Evolutionary conservation across 768 basidiomycete genomes (phyloP).

Genomic region (Tulasnella sp.): DNA sequence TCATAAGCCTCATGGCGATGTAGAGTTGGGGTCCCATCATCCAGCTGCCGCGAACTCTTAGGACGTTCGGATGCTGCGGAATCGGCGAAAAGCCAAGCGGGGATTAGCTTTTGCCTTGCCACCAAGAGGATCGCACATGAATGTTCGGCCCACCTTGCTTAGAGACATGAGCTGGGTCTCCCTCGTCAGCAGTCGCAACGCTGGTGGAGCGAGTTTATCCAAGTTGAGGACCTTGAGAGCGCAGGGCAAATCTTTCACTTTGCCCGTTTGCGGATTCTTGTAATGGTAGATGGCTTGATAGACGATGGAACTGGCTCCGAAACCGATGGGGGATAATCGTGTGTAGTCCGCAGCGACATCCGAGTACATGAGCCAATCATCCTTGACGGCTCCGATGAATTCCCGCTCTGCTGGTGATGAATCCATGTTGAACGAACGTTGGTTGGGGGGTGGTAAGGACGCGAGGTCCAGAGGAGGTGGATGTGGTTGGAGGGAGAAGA

Average conservation of each 20-base stretch:
- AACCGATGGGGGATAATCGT: conserved; percentile 75
- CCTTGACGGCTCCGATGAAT: conserved; percentile 70
- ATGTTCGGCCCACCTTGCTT: conserved; percentile 47
- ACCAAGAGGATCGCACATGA: neutral
- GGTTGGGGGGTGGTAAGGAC: neutral
- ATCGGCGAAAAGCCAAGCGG: neutral
- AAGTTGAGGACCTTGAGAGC: conserved; percentile 89
- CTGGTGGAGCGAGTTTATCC: conserved; percentile 66
- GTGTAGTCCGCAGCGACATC: conserved; percentile 69
- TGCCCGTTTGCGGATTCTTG: conserved; percentile 36
- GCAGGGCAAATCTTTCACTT: conserved; percentile 51
- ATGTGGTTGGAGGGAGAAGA: neutral
- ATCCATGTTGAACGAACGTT: neutral
- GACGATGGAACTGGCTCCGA: conserved; percentile 88
- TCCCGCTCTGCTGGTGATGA: conserved; percentile 11
- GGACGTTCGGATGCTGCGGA: conserved; percentile 71
- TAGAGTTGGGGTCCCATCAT: conserved; percentile 75
- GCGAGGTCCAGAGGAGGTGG: conserved; percentile 2
- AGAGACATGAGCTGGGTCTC: conserved; percentile 92
- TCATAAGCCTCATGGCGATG: conserved; percentile 88
- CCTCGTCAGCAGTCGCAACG: conserved; percentile 68
- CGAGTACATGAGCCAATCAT: conserved; percentile 83
- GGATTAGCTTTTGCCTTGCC: no score
- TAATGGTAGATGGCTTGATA: conserved; percentile 68
- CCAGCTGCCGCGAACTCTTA: conserved; percentile 89